These are phyloP conservation scores for Thuja plicata DNA, from an alignment of 83 land plant species.

Conservation along the genomic window DNA sequence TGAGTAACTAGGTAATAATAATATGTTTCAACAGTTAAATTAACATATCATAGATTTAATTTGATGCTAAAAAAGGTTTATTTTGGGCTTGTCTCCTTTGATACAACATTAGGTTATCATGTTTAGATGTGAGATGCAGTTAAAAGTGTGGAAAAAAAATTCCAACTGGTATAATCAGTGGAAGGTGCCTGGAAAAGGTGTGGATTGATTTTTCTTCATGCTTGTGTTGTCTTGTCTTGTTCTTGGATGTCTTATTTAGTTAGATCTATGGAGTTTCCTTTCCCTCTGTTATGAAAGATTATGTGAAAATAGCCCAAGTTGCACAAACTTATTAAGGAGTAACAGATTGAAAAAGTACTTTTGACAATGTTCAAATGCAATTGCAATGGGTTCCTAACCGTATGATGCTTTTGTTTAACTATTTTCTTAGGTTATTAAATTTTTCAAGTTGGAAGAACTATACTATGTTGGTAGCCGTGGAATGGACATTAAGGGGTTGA, in stretches of 20 bases:
- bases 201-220: background rate
- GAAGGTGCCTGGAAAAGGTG: slow-evolving; percentile 87
- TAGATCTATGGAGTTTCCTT: background rate
- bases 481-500: slow-evolving; percentile 81
- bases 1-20: slow-evolving; percentile 58
- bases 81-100: background rate
- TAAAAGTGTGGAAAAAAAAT: slow-evolving; percentile 61
- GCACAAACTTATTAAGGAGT: background rate
- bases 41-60: background rate
- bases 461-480: slow-evolving; percentile 90
- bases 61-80: background rate
- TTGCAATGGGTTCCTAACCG: background rate
- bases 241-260: background rate
- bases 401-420: background rate
- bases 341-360: no score
- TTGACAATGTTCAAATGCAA: no score
- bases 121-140: slow-evolving; percentile 79
- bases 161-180: slow-evolving; percentile 94
- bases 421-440: slow-evolving; percentile 55
- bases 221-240: background rate
- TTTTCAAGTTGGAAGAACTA: slow-evolving; percentile 59
- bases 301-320: background rate
- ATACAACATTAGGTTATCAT: background rate
- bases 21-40: background rate
- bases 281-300: background rate